Percentiles rank a stretch among this genome's conserved stretches.
Evolutionary conservation across 768 basidiomycete species (phyloP).

Genomic region (Tricholoma flavovirens): DNA sequence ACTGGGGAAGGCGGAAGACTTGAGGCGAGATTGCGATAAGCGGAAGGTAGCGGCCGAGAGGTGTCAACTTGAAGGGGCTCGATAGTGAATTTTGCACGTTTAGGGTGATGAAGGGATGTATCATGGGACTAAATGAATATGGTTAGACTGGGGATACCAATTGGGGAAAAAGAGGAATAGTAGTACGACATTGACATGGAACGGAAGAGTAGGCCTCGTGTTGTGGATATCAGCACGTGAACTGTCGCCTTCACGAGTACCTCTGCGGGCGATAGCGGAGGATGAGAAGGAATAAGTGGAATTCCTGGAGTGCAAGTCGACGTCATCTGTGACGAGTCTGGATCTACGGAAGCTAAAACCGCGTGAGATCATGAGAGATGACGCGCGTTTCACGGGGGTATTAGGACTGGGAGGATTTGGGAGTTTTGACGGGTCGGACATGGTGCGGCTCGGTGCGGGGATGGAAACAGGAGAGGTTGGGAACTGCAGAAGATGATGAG

Average conservation of each 20-base stretch:
- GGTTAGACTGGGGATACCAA: background rate
- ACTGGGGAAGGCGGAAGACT: background rate
- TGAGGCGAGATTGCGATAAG: background rate
- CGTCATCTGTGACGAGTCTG: background rate
- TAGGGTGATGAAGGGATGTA: background rate
- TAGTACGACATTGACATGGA: background rate
- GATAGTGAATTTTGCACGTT: conserved; percentile 5
- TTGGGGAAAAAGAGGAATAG: background rate
- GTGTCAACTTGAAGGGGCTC: background rate
- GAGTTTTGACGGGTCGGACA: background rate
- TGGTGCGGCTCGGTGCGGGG: background rate
- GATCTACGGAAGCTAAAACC: background rate
- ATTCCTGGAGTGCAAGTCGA: background rate
- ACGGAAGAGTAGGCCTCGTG: background rate
- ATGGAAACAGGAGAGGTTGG: no score
- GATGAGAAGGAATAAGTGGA: background rate
- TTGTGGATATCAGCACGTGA: background rate
- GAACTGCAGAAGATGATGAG: background rate
- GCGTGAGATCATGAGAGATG: background rate
- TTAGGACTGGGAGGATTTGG: background rate
- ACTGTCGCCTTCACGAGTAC: background rate
- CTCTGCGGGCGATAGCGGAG: background rate
- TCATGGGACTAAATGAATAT: background rate
- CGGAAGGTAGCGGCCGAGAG: background rate
- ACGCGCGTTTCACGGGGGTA: background rate